phyloP scores from a whole-genome alignment of 1,139 yeast genomes.

The Geotrichum histeridarum region DNA sequence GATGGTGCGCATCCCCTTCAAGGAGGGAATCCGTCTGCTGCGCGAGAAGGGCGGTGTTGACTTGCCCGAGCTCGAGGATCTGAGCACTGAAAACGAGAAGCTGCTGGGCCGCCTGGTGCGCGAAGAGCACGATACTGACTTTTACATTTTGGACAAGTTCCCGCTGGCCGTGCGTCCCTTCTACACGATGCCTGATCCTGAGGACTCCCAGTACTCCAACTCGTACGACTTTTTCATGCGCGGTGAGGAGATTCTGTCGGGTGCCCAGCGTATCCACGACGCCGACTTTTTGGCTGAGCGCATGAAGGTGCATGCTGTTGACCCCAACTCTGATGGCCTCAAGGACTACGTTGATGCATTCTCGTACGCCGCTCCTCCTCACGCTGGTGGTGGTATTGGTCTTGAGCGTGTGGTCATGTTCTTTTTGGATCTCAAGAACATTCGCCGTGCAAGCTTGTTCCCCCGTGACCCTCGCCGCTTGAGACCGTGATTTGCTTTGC shows the following conservation, averaged over 20 bases:
- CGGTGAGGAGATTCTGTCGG: slow-evolving; percentile 97
- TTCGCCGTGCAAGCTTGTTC: slow-evolving; percentile 95
- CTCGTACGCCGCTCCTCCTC: slow-evolving; percentile 94
- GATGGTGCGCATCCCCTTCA: slow-evolving; percentile 85
- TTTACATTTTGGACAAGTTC: slow-evolving; percentile 95
- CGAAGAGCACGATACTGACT: slow-evolving; percentile 93
- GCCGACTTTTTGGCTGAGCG: slow-evolving; percentile 74
- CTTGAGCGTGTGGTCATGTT: slow-evolving; percentile 98
- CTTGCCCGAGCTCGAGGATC: slow-evolving; percentile 80
- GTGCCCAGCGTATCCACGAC: slow-evolving; percentile 99
- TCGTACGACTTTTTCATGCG: slow-evolving; percentile 95
- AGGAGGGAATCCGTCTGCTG: slow-evolving; percentile 83
- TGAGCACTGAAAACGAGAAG: slow-evolving; percentile 91
- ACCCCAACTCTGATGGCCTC: slow-evolving; percentile 75
- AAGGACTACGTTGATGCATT: slow-evolving; percentile 90
- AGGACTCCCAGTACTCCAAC: slow-evolving; percentile 86
- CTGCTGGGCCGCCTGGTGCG: slow-evolving; percentile 85
- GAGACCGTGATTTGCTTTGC: slow-evolving; percentile 49
- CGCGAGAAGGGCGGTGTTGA: slow-evolving; percentile 77
- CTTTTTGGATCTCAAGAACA: slow-evolving; percentile 91
- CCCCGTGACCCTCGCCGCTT: slow-evolving; percentile 97
- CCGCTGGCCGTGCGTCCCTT: slow-evolving; percentile 95
- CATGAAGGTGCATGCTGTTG: slow-evolving; percentile 76
- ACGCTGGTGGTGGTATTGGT: slow-evolving; percentile 99
- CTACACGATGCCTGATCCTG: slow-evolving; percentile 98